phyloP scores from a whole-genome alignment of 306 rosid species.

The Carpinus fangiana region DNA sequence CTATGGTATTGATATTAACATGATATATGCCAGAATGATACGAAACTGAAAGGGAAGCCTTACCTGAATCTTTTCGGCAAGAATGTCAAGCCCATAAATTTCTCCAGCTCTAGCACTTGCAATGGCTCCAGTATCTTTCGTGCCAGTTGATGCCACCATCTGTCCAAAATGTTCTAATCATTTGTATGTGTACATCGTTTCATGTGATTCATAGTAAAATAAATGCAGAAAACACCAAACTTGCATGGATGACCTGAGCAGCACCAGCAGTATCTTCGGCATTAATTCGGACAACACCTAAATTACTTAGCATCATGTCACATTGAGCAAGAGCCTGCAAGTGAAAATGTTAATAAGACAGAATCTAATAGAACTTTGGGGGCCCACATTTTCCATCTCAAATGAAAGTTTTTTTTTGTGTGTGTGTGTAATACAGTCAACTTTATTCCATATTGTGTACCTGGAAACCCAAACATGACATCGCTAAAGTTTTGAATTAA shows the following conservation, averaged over 20 bases:
- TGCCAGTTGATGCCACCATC: conserved; percentile 58
- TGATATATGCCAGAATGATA: conserved; percentile 9
- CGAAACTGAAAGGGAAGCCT: conserved; percentile 21
- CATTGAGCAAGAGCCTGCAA: conserved; percentile 88
- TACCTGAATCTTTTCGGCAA: conserved; percentile 72
- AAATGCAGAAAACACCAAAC: conserved; percentile 18
- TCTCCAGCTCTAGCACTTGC: conserved; percentile 88
- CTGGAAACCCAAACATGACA: background rate
- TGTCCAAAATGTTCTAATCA: conserved; percentile 35
- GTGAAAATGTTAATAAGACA: conserved; percentile 23
- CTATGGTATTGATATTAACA: background rate
- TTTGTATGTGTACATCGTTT: conserved; percentile 23
- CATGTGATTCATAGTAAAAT: conserved; percentile 20
- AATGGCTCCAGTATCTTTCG: conserved; percentile 69
- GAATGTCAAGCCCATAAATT: conserved; percentile 75
- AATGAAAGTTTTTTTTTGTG: background rate
- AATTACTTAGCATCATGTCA: conserved; percentile 47
- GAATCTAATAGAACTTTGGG: conserved; percentile 3
- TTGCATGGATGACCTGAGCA: conserved; percentile 62
- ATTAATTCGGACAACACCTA: conserved; percentile 56
- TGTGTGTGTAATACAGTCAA: background rate
- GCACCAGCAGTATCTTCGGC: conserved; percentile 78
- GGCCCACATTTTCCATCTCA: background rate
- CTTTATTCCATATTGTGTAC: background rate
- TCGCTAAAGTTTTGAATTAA: background rate